A percentile compares a stretch with the other conserved stretches of the same genome.
phyloP scores from a whole-genome alignment of 352 stramenopile genomes.

The Phytophthora citricola region DNA sequence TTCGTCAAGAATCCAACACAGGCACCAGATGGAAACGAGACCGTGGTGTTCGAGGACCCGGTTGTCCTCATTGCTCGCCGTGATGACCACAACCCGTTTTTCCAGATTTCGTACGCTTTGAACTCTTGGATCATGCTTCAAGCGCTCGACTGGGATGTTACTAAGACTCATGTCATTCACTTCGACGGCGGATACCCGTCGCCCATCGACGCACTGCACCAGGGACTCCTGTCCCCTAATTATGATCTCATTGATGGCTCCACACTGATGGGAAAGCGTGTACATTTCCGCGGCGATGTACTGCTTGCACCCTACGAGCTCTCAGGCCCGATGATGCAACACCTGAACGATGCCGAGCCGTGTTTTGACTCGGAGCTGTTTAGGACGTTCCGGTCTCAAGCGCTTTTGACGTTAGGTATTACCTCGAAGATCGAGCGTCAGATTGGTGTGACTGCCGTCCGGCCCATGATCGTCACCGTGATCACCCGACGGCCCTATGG shows the following conservation, averaged over 20 bases:
- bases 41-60: slow-evolving; percentile 34
- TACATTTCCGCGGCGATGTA: slow-evolving; percentile 56
- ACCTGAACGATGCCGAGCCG: slow-evolving; percentile 68
- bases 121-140: slow-evolving; percentile 54
- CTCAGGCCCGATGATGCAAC: slow-evolving; percentile 70
- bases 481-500: slow-evolving; percentile 61
- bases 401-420: slow-evolving; percentile 34
- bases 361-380: slow-evolving; percentile 64
- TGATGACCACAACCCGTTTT: slow-evolving; percentile 68
- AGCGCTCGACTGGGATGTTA: slow-evolving; percentile 38
- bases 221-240: slow-evolving; percentile 42
- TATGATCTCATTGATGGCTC: slow-evolving; percentile 36
- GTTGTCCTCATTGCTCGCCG: slow-evolving; percentile 48
- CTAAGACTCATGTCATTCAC: slow-evolving; percentile 48
- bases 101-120: slow-evolving; percentile 49
- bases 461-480: slow-evolving; percentile 55
- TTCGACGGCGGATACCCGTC: slow-evolving; percentile 54
- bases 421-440: slow-evolving; percentile 37
- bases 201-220: slow-evolving; percentile 51
- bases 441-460: slow-evolving; percentile 15
- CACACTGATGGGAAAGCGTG: slow-evolving; percentile 35
- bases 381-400: slow-evolving; percentile 50
- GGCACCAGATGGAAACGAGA: slow-evolving; percentile 28
- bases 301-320: slow-evolving; percentile 61
- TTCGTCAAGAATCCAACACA: slow-evolving; percentile 38